Evolutionary conservation across 257 asterid genomes (phyloP).

Genomic region (Penstemon barbatus): DNA sequence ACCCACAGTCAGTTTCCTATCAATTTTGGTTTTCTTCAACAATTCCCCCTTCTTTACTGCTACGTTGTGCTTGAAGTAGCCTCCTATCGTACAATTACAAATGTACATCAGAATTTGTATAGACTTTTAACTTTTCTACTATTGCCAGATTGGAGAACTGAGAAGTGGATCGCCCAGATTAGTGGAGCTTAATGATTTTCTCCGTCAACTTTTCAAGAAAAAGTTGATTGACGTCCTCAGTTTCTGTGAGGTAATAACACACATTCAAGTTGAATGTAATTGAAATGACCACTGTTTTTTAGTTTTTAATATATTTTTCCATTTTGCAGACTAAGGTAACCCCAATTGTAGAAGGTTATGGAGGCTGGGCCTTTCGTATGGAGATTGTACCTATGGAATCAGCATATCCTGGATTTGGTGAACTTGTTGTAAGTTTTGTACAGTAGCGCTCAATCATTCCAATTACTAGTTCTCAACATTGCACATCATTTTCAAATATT

Average conservation of each 20-base stretch:
- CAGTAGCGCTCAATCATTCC: not conserved
- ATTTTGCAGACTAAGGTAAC: slow-evolving; percentile 86
- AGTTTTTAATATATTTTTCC: slow-evolving; percentile 37
- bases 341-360: slow-evolving; percentile 97
- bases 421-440: slow-evolving; percentile 74
- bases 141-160: slow-evolving; percentile 83
- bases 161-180: slow-evolving; percentile 98
- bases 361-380: slow-evolving; percentile 97
- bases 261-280: slow-evolving; percentile 21
- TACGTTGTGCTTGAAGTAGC: slow-evolving; percentile 19
- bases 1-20: slow-evolving; percentile 67
- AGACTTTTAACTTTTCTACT: slow-evolving; percentile 28
- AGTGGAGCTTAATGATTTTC: slow-evolving; percentile 83
- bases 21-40: slow-evolving; percentile 6
- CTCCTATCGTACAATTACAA: slow-evolving; percentile 15
- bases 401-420: slow-evolving; percentile 96
- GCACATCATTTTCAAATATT: not conserved
- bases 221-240: slow-evolving; percentile 88
- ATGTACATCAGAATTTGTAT: slow-evolving; percentile 18
- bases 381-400: slow-evolving; percentile 97
- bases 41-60: slow-evolving; percentile 1
- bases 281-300: slow-evolving; percentile 5
- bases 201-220: slow-evolving; percentile 72
- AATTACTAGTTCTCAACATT: not conserved
- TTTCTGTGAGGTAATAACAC: slow-evolving; percentile 75